Conservation (phyloP, 1,284 basidiomycete species). For the Austroboletus novae-zelandiae region DNA sequence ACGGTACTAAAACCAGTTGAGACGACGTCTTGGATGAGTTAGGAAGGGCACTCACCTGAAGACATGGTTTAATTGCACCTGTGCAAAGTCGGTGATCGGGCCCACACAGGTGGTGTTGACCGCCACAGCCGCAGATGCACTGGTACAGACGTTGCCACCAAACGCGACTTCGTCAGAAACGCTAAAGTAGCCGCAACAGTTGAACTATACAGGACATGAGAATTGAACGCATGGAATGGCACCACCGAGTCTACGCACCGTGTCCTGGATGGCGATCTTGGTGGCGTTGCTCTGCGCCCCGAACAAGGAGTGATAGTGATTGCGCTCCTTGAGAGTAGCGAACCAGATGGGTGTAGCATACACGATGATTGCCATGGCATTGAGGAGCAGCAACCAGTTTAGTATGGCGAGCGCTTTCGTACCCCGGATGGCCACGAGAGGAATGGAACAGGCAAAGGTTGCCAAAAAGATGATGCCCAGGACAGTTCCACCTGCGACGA, state of each 20-base stretch:
- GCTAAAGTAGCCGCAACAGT: conserved; percentile 82
- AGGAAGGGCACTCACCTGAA: conserved; percentile 59
- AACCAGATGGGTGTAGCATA: conserved; percentile 77
- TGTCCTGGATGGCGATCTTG: conserved; percentile 66
- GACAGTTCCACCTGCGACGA: conserved; percentile 60
- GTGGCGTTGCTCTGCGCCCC: conserved; percentile 42
- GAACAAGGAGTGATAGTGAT: conserved; percentile 64
- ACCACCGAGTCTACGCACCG: conserved; percentile 41
- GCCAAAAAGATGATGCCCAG: conserved; percentile 67
- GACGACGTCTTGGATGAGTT: background rate
- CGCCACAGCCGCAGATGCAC: conserved; percentile 42
- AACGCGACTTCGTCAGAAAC: conserved; percentile 57
- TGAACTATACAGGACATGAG: conserved; percentile 43
- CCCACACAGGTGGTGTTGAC: conserved; percentile 59
- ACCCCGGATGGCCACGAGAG: conserved; percentile 67
- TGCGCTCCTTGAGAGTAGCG: conserved; percentile 68
- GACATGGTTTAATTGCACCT: conserved; percentile 70
- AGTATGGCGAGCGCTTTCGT: conserved; percentile 65
- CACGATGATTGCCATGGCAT: conserved; percentile 56
- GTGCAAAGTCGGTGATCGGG: conserved; percentile 61
- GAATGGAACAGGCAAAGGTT: conserved; percentile 67
- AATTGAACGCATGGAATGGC: background rate
- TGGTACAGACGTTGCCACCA: conserved; percentile 61
- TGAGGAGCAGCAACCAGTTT: conserved; percentile 67
- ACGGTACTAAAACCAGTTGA: conserved; percentile 39